These are phyloP conservation scores for Leptodermis oblonga DNA, from an alignment of 257 asterid species.

Conservation along the genomic window DNA sequence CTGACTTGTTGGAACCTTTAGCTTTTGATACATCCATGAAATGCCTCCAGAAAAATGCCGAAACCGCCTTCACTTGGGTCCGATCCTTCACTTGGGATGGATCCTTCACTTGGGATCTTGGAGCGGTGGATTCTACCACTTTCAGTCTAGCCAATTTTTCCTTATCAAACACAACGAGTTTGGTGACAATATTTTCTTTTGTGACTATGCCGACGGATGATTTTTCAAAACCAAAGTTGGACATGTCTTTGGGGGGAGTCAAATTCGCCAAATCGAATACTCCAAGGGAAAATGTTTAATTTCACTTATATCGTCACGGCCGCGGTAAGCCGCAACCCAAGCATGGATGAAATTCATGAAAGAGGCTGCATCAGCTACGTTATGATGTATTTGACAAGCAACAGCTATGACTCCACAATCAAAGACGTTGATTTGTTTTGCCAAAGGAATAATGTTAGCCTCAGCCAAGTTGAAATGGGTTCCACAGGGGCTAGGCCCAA, in stretches of 20 bases:
- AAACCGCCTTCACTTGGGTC: conserved; percentile 43
- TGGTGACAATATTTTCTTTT: conserved; percentile 17
- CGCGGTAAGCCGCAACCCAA: conserved; percentile 29
- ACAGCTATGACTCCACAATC: conserved; percentile 35
- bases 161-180: conserved; percentile 30
- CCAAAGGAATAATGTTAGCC: conserved; percentile 14
- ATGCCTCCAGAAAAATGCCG: conserved; percentile 35
- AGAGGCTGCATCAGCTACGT: conserved; percentile 32
- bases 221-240: conserved; percentile 13
- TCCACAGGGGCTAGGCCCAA: not conserved
- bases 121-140: not conserved
- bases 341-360: conserved; percentile 25
- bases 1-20: no score
- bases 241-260: conserved; percentile 27
- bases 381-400: conserved; percentile 27
- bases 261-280: conserved; percentile 12
- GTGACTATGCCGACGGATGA: conserved; percentile 10
- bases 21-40: conserved; percentile 13
- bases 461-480: not conserved
- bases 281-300: no score
- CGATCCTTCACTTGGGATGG: no score
- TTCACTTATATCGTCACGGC: not conserved
- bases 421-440: conserved; percentile 30
- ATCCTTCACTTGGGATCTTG: conserved; percentile 17
- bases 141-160: conserved; percentile 25